Base-by-base conservation (phyloP, 805 yeast genomes). In the Pichia nakasei region DNA sequence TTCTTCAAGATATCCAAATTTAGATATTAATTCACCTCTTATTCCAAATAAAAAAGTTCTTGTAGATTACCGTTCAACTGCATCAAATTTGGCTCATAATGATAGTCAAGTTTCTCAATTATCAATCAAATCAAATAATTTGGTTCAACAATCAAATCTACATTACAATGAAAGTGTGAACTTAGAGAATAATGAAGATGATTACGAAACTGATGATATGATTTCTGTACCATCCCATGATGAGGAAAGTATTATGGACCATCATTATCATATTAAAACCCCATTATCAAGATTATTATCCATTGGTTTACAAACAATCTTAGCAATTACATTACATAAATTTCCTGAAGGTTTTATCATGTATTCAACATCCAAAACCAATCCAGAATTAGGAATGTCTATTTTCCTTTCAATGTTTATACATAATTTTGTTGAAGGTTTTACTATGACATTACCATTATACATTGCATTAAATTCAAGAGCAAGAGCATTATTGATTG, bases 341-440 rank as follows among this genome's bases (percentile, higher is more conserved):
- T 70, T 91, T 22, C 98, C 98, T 0, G 98, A 91, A 63, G 98
- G 98, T 0, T 85, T 91, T 56, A 79, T 91, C 43, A 82, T 94
- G 38, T 91, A 76, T 59, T 84, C 83, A 29, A 88, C 93, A 0
- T 72, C 87, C 2, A 67, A 68, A 45, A 80, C 78, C 0, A 85
- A 82, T 55, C 77, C 83, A 2, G 64, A 71, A 46, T 64, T 88
- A 22, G 97, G 97, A 0, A 53, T 87, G 19, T 73, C 86, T 15
- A 86, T 91, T 12, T 89, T 93, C 56, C 60, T 89, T 19, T 87
- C 96, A 39, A 70, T 91, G 57, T 77, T 88, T 12, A 76, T 93
- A 24, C 98, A 91, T 65, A 93, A 93, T 61, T 81, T 87, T 52
- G 82, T 89, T 20, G 98, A 91, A 60, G 98, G 97, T 0, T 88